These are phyloP conservation scores for Nicotiana rustica DNA, from an alignment of 305 asterid species.

Conservation along the genomic window DNA sequence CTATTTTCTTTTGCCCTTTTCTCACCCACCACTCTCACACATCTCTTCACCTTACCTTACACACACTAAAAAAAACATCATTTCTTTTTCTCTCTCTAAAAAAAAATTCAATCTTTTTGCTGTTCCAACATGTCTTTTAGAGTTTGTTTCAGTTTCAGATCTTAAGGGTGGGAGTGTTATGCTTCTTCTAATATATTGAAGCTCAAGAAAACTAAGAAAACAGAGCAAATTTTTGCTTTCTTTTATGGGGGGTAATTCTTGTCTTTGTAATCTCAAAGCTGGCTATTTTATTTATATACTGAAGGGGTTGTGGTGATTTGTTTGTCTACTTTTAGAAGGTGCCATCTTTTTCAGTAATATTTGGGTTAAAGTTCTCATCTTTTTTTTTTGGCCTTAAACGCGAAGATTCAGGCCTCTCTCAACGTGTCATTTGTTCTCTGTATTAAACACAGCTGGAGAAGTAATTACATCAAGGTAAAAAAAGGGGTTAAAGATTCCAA, in stretches of 20 bases:
- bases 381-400: constrained; percentile 8
- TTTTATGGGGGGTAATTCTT: constrained; percentile 11
- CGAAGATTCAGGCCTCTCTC: constrained; percentile 25
- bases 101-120: constrained; percentile 13
- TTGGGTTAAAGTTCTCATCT: neutral
- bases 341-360: constrained; percentile 13
- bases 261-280: neutral
- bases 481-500: neutral
- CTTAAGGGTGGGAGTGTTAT: neutral
- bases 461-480: neutral
- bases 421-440: constrained; percentile 29
- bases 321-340: constrained; percentile 6
- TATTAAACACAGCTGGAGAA: neutral
- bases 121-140: constrained; percentile 29
- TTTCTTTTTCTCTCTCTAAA: neutral
- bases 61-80: neutral
- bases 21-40: constrained; percentile 39
- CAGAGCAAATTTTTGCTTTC: constrained; percentile 1
- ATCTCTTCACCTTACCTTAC: too few relatives aligned
- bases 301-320: neutral
- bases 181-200: neutral
- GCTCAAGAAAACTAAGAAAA: neutral
- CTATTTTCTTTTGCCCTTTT: constrained; percentile 30
- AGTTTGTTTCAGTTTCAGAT: constrained; percentile 31
- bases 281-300: neutral